phyloP scores from a whole-genome alignment of 2,329 filamentous ascomycete genomes.

The Polychaeton citri region DNA sequence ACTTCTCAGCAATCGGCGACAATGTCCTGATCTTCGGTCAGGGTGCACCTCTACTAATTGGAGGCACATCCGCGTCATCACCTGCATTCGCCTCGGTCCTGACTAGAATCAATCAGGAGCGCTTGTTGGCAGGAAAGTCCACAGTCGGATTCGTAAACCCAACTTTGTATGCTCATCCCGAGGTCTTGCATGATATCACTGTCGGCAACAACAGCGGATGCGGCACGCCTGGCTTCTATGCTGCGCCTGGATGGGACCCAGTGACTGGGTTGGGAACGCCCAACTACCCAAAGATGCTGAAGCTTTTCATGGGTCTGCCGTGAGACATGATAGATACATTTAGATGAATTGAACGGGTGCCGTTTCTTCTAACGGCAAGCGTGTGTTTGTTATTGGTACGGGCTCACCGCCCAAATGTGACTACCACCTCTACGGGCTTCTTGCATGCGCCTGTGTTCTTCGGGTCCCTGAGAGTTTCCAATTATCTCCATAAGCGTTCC shows the following conservation, averaged over 20 bases:
- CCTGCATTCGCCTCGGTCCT: slow-evolving; percentile 14
- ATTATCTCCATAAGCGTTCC: no score
- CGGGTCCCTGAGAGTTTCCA: no score
- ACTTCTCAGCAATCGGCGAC: slow-evolving; percentile 18
- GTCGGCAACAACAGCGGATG: slow-evolving; percentile 22
- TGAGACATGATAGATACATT: no score
- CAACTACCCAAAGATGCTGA: slow-evolving; percentile 4
- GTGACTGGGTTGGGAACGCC: slow-evolving; percentile 15
- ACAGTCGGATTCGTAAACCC: slow-evolving; percentile 19
- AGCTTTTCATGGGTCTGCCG: neutral
- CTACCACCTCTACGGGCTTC: no score
- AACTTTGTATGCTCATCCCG: slow-evolving; percentile 4
- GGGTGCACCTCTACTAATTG: slow-evolving; percentile 11
- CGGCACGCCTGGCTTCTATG: slow-evolving; percentile 14
- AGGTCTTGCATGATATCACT: slow-evolving; percentile 24
- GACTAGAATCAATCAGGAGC: slow-evolving; percentile 17
- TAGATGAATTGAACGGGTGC: no score
- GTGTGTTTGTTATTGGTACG: no score
- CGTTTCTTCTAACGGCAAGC: no score
- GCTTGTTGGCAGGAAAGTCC: slow-evolving; percentile 12
- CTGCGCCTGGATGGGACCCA: slow-evolving; percentile 17
- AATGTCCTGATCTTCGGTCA: slow-evolving; percentile 20
- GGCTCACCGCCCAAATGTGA: no score
- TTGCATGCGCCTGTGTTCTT: no score
- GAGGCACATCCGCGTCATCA: slow-evolving; percentile 15